phyloP scores from a whole-genome alignment of 139 green algal species.

The Chlamydomonas applanata region DNA sequence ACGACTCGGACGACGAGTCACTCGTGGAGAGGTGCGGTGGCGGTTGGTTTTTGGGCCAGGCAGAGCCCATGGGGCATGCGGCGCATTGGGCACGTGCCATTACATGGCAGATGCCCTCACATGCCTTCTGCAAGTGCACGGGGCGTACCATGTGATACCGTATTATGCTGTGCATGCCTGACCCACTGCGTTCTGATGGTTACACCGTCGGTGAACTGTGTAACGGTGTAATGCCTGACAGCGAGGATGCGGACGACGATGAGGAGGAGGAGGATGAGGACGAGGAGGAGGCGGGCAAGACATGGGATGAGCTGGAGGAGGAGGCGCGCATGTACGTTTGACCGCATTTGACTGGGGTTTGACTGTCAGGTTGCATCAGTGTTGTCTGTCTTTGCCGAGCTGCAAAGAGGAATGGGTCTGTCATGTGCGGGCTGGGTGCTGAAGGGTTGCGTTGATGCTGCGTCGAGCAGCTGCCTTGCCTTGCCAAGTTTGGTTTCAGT shows the following conservation, averaged over 20 bases:
- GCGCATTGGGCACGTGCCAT: too few species aligned
- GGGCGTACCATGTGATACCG: neutral
- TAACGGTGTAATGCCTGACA: neutral
- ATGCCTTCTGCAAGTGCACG: too few species aligned
- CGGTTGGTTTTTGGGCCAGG: slow-evolving; percentile 11
- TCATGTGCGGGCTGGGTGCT: neutral
- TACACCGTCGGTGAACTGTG: too few species aligned
- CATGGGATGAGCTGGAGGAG: slow-evolving; percentile 88
- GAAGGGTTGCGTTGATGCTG: too few species aligned
- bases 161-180: too few species aligned
- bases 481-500: too few species aligned
- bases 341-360: neutral
- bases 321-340: slow-evolving; percentile 61
- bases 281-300: slow-evolving; percentile 70
- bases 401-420: neutral
- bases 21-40: slow-evolving; percentile 44
- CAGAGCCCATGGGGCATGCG: neutral
- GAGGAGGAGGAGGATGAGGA: slow-evolving; percentile 54
- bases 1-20: slow-evolving; percentile 25
- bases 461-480: too few species aligned
- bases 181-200: too few species aligned
- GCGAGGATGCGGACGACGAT: slow-evolving; percentile 46
- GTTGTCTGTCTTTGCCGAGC: neutral
- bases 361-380: neutral
- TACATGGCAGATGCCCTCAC: too few species aligned